Evolutionary conservation across 2,329 filamentous ascomycete species (phyloP).

Genomic region (Nectriaceae sp.): DNA sequence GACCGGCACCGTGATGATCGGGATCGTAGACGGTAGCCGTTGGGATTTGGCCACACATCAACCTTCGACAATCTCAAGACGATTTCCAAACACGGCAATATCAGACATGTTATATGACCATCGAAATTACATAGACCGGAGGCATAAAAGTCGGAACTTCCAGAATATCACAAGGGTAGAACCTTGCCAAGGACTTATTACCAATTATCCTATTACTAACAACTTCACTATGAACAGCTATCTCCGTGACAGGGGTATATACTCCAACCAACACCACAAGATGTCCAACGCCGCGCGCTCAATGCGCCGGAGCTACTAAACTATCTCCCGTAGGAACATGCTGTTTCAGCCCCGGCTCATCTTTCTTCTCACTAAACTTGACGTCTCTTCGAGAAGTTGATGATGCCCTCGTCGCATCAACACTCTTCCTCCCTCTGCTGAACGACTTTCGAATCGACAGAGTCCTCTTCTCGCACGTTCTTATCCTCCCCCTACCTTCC

Average conservation of each 20-base stretch:
- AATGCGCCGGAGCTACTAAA: too few species aligned
- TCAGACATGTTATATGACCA: too few species aligned
- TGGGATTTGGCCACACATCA: too few species aligned
- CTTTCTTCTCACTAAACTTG: background rate
- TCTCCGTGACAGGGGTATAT: background rate
- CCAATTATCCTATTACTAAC: too few species aligned
- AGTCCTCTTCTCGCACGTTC: conserved; percentile 15
- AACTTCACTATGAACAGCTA: background rate
- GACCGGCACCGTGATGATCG: conserved; percentile 23
- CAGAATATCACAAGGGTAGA: too few species aligned
- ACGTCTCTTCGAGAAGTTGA: background rate
- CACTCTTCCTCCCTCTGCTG: conserved; percentile 13
- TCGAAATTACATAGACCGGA: conserved; percentile 13
- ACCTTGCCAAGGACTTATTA: too few species aligned
- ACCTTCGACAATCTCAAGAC: too few species aligned
- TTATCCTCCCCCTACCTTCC: conserved; percentile 11
- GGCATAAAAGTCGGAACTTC: too few species aligned
- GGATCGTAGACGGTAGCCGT: too few species aligned
- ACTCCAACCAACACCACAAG: background rate
- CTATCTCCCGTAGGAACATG: too few species aligned
- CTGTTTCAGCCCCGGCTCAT: background rate
- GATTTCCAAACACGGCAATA: too few species aligned
- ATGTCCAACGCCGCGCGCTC: background rate
- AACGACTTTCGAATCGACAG: conserved; percentile 20
- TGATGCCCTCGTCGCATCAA: background rate